These are phyloP conservation scores for Trametes elegans DNA, from an alignment of 768 basidiomycete species.

Conservation along the genomic window DNA sequence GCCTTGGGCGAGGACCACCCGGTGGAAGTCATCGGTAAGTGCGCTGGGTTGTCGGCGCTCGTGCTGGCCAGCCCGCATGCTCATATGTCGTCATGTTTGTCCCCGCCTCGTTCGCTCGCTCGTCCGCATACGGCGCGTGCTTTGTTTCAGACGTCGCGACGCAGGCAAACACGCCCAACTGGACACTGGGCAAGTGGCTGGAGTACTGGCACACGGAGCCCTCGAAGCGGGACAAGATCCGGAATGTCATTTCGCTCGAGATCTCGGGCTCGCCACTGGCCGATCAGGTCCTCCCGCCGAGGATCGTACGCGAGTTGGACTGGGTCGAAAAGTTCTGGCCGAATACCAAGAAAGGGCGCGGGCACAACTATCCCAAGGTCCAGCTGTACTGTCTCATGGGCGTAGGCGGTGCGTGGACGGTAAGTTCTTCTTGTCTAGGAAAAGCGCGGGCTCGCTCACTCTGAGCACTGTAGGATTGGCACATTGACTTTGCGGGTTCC, in stretches of 20 bases:
- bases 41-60: background rate
- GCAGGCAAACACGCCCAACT: conserved; percentile 81
- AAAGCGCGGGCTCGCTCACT: background rate
- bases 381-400: conserved; percentile 98
- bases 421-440: conserved; percentile 38
- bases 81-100: conserved; percentile 2
- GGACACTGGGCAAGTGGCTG: conserved; percentile 91
- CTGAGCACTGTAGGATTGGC: conserved; percentile 75
- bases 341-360: conserved; percentile 61
- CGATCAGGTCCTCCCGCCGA: conserved; percentile 77
- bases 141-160: conserved; percentile 73
- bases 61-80: background rate
- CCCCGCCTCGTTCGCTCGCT: too few relatives aligned
- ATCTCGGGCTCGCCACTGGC: conserved; percentile 84
- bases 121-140: too few relatives aligned
- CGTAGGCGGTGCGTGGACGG: conserved; percentile 91
- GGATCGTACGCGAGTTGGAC: conserved; percentile 83
- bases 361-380: conserved; percentile 85
- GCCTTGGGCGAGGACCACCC: conserved; percentile 75
- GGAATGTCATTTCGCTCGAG: conserved; percentile 95
- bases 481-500: conserved; percentile 96
- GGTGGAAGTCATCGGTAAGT: conserved; percentile 88
- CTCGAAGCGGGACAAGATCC: conserved; percentile 74
- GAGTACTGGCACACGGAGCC: conserved; percentile 76
- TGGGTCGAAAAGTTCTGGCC: conserved; percentile 99